These are phyloP conservation scores for Phalaenopsis hybrid DNA, from an alignment of 116 monocot genomes.

Conservation along the genomic window DNA sequence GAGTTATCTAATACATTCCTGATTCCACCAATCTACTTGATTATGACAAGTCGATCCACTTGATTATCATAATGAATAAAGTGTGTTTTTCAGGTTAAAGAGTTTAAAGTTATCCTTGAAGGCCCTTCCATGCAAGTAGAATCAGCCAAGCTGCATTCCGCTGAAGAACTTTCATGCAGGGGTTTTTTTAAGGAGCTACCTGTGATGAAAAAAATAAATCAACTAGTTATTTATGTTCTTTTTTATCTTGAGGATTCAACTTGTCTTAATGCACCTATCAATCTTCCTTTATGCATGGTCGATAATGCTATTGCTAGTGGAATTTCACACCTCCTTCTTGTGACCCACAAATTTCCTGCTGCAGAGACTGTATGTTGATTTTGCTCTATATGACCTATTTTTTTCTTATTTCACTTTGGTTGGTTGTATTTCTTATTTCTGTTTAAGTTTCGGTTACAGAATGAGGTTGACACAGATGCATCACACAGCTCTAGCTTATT, in stretches of 20 bases:
- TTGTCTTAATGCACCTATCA: slow-evolving; percentile 31
- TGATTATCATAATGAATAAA: slow-evolving; percentile 4
- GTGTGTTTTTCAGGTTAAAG: slow-evolving; percentile 43
- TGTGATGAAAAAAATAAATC: slow-evolving; percentile 20
- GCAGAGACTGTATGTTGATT: slow-evolving; percentile 40
- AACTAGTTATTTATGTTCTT: slow-evolving; percentile 48
- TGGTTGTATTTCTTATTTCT: slow-evolving; percentile 2
- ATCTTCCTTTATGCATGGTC: slow-evolving; percentile 21
- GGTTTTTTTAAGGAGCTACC: slow-evolving; percentile 49
- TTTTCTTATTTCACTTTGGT: background rate
- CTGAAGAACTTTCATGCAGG: slow-evolving; percentile 47
- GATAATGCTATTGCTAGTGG: slow-evolving; percentile 12
- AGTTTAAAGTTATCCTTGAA: slow-evolving; percentile 68
- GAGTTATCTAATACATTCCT: background rate
- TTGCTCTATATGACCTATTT: background rate
- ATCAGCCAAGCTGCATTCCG: slow-evolving; percentile 11
- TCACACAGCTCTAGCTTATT: slow-evolving; percentile 37
- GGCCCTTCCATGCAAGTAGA: slow-evolving; percentile 37
- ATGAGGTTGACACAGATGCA: slow-evolving; percentile 19
- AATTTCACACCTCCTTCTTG: slow-evolving; percentile 43
- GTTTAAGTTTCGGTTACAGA: slow-evolving; percentile 35
- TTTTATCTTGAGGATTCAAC: slow-evolving; percentile 41
- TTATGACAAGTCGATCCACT: background rate
- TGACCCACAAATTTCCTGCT: slow-evolving; percentile 74
- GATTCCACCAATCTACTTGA: too few species aligned